phyloP scores from a whole-genome alignment of 805 yeast species.

The Candida pseudoglaebosa region DNA sequence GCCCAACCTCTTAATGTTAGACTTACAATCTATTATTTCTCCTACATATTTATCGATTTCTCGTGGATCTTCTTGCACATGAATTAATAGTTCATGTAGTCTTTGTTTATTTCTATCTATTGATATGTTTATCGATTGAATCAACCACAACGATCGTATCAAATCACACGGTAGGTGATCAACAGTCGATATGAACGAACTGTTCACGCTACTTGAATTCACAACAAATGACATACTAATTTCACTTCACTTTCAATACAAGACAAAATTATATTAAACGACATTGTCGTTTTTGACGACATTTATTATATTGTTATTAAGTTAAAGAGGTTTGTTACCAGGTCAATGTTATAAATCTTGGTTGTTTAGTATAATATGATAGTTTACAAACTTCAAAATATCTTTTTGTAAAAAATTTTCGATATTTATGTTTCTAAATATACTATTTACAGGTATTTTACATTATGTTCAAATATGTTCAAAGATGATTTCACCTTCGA shows the following conservation, averaged over 20 bases:
- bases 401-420: too few species aligned
- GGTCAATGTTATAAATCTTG: too few species aligned
- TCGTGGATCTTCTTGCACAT: conserved; percentile 8
- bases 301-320: not conserved
- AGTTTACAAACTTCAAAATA: too few species aligned
- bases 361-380: not conserved
- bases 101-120: conserved; percentile 19
- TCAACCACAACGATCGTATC: conserved; percentile 39
- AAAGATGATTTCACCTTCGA: conserved; percentile 31
- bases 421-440: too few species aligned
- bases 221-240: conserved; percentile 1
- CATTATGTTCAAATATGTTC: conserved; percentile 8
- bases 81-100: conserved; percentile 15
- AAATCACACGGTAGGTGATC: conserved; percentile 44
- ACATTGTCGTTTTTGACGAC: not conserved
- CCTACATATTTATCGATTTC: not conserved
- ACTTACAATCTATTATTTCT: conserved; percentile 6
- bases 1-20: conserved; percentile 4
- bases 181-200: conserved; percentile 37
- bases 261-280: not conserved
- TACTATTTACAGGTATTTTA: conserved; percentile 5
- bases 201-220: conserved; percentile 24
- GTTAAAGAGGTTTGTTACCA: too few species aligned
- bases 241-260: not conserved
- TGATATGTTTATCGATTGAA: conserved; percentile 33